Evolutionary conservation across 2,329 filamentous ascomycete genomes (phyloP).

Genomic region (Periconia sp.): DNA sequence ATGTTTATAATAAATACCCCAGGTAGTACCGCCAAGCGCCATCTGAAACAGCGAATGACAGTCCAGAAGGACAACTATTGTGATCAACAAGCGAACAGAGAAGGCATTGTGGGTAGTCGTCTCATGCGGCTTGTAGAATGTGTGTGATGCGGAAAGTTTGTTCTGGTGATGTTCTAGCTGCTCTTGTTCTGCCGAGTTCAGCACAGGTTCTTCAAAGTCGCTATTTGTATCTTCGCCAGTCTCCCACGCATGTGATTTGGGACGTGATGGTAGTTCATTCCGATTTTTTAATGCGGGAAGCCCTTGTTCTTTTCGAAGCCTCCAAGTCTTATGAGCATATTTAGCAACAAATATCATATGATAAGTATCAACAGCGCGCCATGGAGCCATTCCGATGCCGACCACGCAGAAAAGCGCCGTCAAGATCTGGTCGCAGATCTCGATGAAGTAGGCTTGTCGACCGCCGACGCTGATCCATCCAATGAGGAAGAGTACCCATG

Average conservation of each 20-base stretch:
- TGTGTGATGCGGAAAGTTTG: slow-evolving; percentile 81
- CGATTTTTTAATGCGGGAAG: slow-evolving; percentile 69
- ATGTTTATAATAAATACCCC: slow-evolving; percentile 74
- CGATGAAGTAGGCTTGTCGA: slow-evolving; percentile 66
- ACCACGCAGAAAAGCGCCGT: slow-evolving; percentile 68
- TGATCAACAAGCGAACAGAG: slow-evolving; percentile 73
- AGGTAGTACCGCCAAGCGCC: slow-evolving; percentile 77
- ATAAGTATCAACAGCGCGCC: slow-evolving; percentile 81
- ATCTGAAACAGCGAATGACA: slow-evolving; percentile 82
- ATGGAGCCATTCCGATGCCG: slow-evolving; percentile 69
- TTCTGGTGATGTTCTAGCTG: slow-evolving; percentile 76
- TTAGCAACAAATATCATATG: slow-evolving; percentile 82
- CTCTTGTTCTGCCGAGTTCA: slow-evolving; percentile 68
- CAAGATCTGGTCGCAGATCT: slow-evolving; percentile 63
- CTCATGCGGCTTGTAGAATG: slow-evolving; percentile 88
- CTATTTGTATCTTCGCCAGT: slow-evolving; percentile 35
- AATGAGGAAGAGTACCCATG: slow-evolving; percentile 88
- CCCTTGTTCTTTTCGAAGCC: slow-evolving; percentile 64
- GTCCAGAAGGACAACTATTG: slow-evolving; percentile 78
- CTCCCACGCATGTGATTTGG: slow-evolving; percentile 51
- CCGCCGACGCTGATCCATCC: slow-evolving; percentile 83
- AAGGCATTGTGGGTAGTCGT: slow-evolving; percentile 84
- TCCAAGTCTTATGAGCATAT: slow-evolving; percentile 71
- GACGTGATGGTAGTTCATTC: slow-evolving; percentile 67
- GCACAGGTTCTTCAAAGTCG: slow-evolving; percentile 60